Evolutionary conservation across 345 rosid species (phyloP).

Genomic region (Camelina hispida): DNA sequence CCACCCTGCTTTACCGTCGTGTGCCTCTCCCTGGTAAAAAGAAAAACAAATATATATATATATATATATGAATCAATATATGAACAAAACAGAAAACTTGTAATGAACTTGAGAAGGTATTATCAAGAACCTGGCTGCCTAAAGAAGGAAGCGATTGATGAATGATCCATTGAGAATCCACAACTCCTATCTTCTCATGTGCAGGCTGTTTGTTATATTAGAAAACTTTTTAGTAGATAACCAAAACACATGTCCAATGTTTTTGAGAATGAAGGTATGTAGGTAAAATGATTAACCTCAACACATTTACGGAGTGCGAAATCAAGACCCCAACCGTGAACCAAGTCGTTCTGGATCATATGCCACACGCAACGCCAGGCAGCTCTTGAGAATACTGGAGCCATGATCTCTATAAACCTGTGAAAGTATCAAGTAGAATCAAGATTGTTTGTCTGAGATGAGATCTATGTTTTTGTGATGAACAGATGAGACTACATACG

Average conservation of each 20-base stretch:
- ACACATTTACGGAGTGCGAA: constrained; percentile 89
- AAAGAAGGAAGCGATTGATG: constrained; percentile 89
- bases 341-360: constrained; percentile 97
- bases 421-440: constrained; percentile 1
- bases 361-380: constrained; percentile 99
- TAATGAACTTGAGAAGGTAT: constrained; percentile 9
- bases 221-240: constrained; percentile 12
- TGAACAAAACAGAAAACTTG: neutral
- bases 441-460: neutral
- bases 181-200: constrained; percentile 97
- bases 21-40: constrained; percentile 60
- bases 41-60: neutral
- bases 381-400: constrained; percentile 92
- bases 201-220: constrained; percentile 67
- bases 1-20: constrained; percentile 77
- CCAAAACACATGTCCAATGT: constrained; percentile 6
- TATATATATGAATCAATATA: neutral
- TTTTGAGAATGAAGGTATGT: neutral
- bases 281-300: constrained; percentile 51
- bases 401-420: constrained; percentile 99
- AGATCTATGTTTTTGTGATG: neutral
- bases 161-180: constrained; percentile 96
- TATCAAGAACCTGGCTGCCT: constrained; percentile 74
- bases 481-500: constrained; percentile 53
- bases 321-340: constrained; percentile 99